Evolutionary conservation across 2,329 filamentous ascomycete genomes (phyloP).

Genomic region (Pseudogymnoascus sp.): DNA sequence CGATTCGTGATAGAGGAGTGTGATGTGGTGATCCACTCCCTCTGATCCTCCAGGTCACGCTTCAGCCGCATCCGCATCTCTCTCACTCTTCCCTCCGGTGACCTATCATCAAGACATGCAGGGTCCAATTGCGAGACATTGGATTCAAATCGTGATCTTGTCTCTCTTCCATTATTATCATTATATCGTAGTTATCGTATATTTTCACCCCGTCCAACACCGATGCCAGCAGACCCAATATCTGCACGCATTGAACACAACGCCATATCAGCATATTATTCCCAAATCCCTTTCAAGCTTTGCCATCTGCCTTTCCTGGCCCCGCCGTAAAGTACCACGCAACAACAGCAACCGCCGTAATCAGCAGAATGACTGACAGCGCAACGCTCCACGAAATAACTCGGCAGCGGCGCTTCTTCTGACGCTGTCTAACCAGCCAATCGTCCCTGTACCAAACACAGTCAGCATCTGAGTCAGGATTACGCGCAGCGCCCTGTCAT

Average conservation of each 20-base stretch:
- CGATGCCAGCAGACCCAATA: background rate
- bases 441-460: constrained; percentile 18
- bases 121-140: background rate
- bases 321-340: constrained; percentile 21
- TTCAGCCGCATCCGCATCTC: background rate
- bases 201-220: background rate
- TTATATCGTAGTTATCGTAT: constrained; percentile 2
- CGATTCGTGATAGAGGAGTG: background rate
- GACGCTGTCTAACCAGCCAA: constrained; percentile 26
- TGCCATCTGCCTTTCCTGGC: background rate
- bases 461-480: constrained; percentile 1
- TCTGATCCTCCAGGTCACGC: background rate
- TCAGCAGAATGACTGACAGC: constrained; percentile 17
- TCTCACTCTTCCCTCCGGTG: background rate
- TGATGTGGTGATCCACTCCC: background rate
- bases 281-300: background rate
- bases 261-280: background rate
- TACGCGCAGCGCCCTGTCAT: constrained; percentile 1
- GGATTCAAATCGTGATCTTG: background rate
- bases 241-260: background rate
- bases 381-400: constrained; percentile 20
- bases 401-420: constrained; percentile 23
- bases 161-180: background rate
- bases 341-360: constrained; percentile 19
- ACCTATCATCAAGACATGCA: background rate